Evolutionary conservation across 352 stramenopile species (phyloP), one percentile per base, ranked within the genome.

Genomic region (Pythium sp.): DNA sequence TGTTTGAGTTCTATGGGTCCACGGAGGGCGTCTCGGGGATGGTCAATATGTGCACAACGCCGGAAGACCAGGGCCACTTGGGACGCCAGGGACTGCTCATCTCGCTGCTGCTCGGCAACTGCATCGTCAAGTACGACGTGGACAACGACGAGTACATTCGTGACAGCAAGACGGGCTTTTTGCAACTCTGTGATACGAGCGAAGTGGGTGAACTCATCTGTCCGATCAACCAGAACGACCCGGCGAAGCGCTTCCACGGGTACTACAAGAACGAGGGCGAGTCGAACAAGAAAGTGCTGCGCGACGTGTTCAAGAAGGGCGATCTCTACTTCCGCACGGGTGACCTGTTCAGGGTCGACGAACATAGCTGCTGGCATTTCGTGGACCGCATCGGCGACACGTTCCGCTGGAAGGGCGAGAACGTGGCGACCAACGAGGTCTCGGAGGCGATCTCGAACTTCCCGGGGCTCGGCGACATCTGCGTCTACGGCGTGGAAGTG

Each of bases 331-430:
- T 97, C 67, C 87, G 90, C 47, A 96, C 88, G 6, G 93, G 93
- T 9, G 92, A 98, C 63, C 68, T 98, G 26, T 90, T 98, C 53
- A 79, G 78, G 41, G 76, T 89, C 54, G 91, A 98, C 65, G 65
- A 74, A 26, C 68, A 78, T 5, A 73, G 82, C 5, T 90, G 81
- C 70, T 94, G 91, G 78, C 93, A 95, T 71, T 98, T 97, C 62
- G 77, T 96, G 4, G 93, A 98, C 61, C 87, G 93, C 18, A 85
- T 97, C 15, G 93, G 93, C 22, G 93, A 98, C 67, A 98, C 92
- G 20, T 98, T 97, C 70, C 84, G 93, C 15, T 98, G 92, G 90
- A 98, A 98, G 56, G 93, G 93, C 26, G 92, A 98, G 66, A 98
- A 98, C 65, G 89, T 97, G 14, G 86, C 89, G 38, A 98, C 92